These are phyloP conservation scores for Malassezia sympodialis DNA, from an alignment of 1,284 basidiomycete genomes.

Conservation along the genomic window DNA sequence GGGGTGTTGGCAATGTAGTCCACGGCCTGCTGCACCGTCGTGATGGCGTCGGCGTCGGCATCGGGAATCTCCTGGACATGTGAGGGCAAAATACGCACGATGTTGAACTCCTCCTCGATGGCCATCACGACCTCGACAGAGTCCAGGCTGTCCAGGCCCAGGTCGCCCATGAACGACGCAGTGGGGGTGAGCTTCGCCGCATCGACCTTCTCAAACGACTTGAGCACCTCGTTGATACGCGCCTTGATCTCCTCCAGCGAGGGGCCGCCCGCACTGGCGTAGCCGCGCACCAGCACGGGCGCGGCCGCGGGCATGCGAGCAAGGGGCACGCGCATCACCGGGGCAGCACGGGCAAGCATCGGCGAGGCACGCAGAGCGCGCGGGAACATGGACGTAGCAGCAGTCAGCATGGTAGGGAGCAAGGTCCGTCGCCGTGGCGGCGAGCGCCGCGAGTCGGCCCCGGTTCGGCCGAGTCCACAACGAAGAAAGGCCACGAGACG, in stretches of 20 bases:
- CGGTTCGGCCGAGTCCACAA: constrained; percentile 9
- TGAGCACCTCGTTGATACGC: constrained; percentile 77
- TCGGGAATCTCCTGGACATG: constrained; percentile 78
- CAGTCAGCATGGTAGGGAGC: constrained; percentile 7
- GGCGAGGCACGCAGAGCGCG: constrained; percentile 13
- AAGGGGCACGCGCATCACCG: constrained; percentile 5
- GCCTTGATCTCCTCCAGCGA: constrained; percentile 66
- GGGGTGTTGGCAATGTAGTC: constrained; percentile 94
- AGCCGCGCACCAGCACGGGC: constrained; percentile 50
- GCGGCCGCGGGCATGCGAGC: constrained; percentile 5
- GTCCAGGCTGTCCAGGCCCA: constrained; percentile 92
- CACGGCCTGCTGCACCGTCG: constrained; percentile 86
- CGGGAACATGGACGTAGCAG: constrained; percentile 9
- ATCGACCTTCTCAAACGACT: constrained; percentile 92
- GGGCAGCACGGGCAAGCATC: constrained; percentile 6
- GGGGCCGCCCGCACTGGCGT: constrained; percentile 67
- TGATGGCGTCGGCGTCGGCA: constrained; percentile 93
- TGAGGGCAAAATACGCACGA: constrained; percentile 19
- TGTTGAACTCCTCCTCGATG: constrained; percentile 77
- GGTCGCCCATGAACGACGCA: constrained; percentile 73
- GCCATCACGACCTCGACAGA: constrained; percentile 99
- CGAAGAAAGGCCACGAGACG: not conserved
- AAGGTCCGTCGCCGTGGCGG: not conserved
- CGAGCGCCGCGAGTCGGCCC: not conserved
- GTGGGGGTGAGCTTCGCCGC: constrained; percentile 63